Base-by-base conservation (phyloP, 169 alveolate genomes). In the Plasmodium chabaudi region DNA sequence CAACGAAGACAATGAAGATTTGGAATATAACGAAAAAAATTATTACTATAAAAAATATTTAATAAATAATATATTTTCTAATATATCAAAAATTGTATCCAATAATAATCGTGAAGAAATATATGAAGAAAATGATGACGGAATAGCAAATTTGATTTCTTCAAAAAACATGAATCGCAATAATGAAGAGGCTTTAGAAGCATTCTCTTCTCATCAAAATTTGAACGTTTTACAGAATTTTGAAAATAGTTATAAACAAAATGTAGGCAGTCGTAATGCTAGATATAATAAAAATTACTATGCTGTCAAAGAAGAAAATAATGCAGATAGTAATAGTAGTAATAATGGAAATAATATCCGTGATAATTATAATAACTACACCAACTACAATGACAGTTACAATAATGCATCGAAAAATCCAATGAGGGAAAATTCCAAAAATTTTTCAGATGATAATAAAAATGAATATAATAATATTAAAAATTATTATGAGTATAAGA, bases 61-160 rank as follows among this genome's bases (percentile, higher is more conserved):
- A 19, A 44, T 77, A 46, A 77, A 77, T 34, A 77, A 77, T 77
- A 63, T 63, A 49, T 77, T 77, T 44, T 63, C 88, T 0, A 77
- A 77, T 47, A 77, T 77, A 17, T 63, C 77, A 49, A 49, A 23
- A 23, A 46, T 25, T 44, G 65, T 64, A 64, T 63, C 88, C 9
- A 77, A 49, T 46, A 63, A 49, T 42, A 64, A 57, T 12, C 49
- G 49, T 46, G 88, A 64, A 63, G 87, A 57, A 51, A 57, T 34
- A 23, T 51, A 15, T n/a, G 57, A 61, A 3, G 55, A 49, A n/a
- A 39, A 13, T n/a, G 69, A 34, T 57, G 51, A 72, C 34, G 51
- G n/a, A 9, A 4, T 13, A 13, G 55, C 23, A 25, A 68, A 21
- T 55, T 12, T 55, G 0, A 55, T 15, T 55, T 55, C 21, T 0